Base-by-base conservation (phyloP, 805 yeast genomes). In the Metschnikowia proteae region DNA sequence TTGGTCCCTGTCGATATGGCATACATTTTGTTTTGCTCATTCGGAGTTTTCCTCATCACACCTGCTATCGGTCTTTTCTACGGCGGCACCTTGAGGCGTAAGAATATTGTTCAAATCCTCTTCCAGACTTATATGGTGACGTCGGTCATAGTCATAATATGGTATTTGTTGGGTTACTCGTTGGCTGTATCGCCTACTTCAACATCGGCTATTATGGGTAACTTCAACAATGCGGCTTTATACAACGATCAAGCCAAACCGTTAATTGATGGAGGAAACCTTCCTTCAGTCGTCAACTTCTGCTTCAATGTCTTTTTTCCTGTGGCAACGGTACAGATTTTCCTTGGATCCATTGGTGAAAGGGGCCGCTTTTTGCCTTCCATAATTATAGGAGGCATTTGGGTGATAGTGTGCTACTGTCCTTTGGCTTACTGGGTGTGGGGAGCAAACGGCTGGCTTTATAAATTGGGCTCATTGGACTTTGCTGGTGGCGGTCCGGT, bases 401-500 rank as follows among this genome's bases (percentile, higher is more conserved):
- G 74, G 72, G 61, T 67, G 31, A 63, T 75, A 7, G 70, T 74
- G n/a, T 70, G 72, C 42, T 75, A 75, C 54, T 71, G 75, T 49
- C 78, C 78, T 8, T 56, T 67, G 34, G 78, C 78, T 3, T 74
- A 65, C 57, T 66, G 76, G 63, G 75, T 74, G n/a, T 75, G 79
- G 79, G 69, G 68, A 27, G 60, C 58, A 4, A 71, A 70, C 48
- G 79, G 79, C 11, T 75, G 77, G 75, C 61, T 75, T 40, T 67
- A 59, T 45, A 66, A 61, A 27, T 60, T 75, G 39, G 79, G 78
- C 4, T 72, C 70, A 3, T 64, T 74, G 47, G 79, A 75, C 55
- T 75, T 74, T 58, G 78, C 78, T 6, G 79, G 79, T 36, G 79
- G 79, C 33, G 78, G 78, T 28, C 78, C 78, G 1, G 79, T 75